Evolutionary conservation across 768 basidiomycete genomes (phyloP).

Genomic region (Boletus eberwhitei): DNA sequence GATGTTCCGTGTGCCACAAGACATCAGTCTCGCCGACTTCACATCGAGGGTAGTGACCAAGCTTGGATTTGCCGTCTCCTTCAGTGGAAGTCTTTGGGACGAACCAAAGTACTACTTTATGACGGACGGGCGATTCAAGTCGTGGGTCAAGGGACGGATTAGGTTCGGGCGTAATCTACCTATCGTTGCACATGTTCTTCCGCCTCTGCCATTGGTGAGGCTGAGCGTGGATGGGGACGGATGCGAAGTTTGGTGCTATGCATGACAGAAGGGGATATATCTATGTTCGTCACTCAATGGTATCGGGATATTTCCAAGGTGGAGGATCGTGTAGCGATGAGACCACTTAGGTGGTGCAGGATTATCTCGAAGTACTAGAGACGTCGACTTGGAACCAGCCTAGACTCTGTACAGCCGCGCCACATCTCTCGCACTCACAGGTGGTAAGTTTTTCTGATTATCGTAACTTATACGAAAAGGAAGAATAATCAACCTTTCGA

Average conservation of each 20-base stretch:
- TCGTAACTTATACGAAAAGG: too few relatives aligned
- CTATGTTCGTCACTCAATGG: background rate
- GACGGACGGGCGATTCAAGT: conserved; percentile 32
- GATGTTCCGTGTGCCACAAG: conserved; percentile 35
- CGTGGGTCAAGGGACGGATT: conserved; percentile 33
- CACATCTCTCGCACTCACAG: too few relatives aligned
- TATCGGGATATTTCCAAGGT: background rate
- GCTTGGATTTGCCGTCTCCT: conserved; percentile 35
- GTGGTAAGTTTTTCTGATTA: too few relatives aligned
- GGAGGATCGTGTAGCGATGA: background rate
- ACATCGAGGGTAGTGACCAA: conserved; percentile 32
- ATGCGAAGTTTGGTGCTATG: conserved; percentile 24
- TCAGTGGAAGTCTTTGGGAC: conserved; percentile 32
- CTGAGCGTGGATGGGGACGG: conserved; percentile 14
- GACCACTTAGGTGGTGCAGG: background rate
- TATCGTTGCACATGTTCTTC: conserved; percentile 30
- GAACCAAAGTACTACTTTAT: conserved; percentile 28
- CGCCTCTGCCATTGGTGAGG: conserved; percentile 13
- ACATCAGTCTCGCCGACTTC: conserved; percentile 30
- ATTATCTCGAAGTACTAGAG: background rate
- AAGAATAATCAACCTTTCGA: too few relatives aligned
- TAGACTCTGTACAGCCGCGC: too few relatives aligned
- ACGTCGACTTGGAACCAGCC: background rate
- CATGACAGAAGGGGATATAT: background rate
- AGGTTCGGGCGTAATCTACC: conserved; percentile 36